These are phyloP conservation scores for Alternaria brassicicola DNA, from an alignment of 2,329 filamentous ascomycete species.

Conservation along the genomic window DNA sequence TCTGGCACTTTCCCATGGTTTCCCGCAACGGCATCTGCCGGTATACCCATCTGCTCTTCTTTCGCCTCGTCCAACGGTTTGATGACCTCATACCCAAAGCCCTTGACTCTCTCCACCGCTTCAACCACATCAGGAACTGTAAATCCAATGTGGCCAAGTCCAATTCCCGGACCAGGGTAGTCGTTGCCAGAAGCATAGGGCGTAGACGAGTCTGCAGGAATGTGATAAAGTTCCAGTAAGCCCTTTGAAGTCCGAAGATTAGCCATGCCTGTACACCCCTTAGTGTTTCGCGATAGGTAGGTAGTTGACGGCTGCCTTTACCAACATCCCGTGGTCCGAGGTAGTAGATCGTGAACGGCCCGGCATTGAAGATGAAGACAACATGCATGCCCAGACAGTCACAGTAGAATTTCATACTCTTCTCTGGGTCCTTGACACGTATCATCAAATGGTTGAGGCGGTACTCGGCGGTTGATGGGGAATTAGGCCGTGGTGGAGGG, in stretches of 20 bases:
- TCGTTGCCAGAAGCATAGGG: slow-evolving; percentile 39
- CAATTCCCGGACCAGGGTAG: slow-evolving; percentile 25
- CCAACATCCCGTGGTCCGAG: slow-evolving; percentile 37
- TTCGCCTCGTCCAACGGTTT: slow-evolving; percentile 38
- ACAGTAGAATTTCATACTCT: slow-evolving; percentile 41
- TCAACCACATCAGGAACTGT: slow-evolving; percentile 41
- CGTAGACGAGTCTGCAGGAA: slow-evolving; percentile 29
- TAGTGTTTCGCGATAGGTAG: background rate
- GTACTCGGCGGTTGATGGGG: slow-evolving; percentile 34
- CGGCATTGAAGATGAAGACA: slow-evolving; percentile 45
- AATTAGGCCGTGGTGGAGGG: slow-evolving; percentile 32
- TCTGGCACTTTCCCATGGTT: slow-evolving; percentile 26
- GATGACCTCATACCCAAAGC: slow-evolving; percentile 34
- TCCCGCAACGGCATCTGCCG: slow-evolving; percentile 22
- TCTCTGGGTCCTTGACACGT: slow-evolving; percentile 38
- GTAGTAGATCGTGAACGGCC: slow-evolving; percentile 46
- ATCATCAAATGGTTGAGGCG: slow-evolving; percentile 46
- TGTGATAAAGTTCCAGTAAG: slow-evolving; percentile 42
- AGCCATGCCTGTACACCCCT: slow-evolving; percentile 16
- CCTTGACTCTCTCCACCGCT: slow-evolving; percentile 28
- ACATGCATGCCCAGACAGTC: slow-evolving; percentile 44
- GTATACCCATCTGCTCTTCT: slow-evolving; percentile 33
- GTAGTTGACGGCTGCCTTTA: background rate
- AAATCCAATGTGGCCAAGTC: slow-evolving; percentile 47
- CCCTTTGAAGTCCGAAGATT: slow-evolving; percentile 34